Evolutionary conservation across 2,329 filamentous ascomycete genomes (phyloP).

Genomic region (Calonectria crousiana): DNA sequence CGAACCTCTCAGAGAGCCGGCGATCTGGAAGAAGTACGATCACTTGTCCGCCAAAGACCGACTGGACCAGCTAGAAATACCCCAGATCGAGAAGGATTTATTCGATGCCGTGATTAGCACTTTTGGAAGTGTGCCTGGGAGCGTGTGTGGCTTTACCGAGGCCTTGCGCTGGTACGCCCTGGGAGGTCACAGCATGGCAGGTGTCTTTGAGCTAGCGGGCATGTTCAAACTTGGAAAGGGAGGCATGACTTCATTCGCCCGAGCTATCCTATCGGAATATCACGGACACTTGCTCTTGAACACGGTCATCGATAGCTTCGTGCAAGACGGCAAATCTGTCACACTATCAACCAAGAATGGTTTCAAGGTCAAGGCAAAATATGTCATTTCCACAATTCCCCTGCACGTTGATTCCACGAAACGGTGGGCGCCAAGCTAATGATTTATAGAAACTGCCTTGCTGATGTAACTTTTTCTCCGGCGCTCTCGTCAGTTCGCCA

Average conservation of each 20-base stretch:
- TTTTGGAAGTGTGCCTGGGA: slow-evolving; percentile 24
- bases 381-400: slow-evolving; percentile 32
- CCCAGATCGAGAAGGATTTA: slow-evolving; percentile 30
- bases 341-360: slow-evolving; percentile 17
- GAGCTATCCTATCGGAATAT: slow-evolving; percentile 18
- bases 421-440: background rate
- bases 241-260: slow-evolving; percentile 32
- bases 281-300: slow-evolving; percentile 24
- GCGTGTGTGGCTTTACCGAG: slow-evolving; percentile 23
- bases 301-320: slow-evolving; percentile 8
- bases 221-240: slow-evolving; percentile 35
- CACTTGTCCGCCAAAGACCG: slow-evolving; percentile 44
- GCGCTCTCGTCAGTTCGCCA: background rate
- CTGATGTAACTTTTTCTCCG: background rate
- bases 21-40: slow-evolving; percentile 42
- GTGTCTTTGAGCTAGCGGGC: slow-evolving; percentile 23
- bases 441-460: slow-evolving; percentile 11
- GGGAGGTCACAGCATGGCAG: slow-evolving; percentile 25
- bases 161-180: slow-evolving; percentile 36
- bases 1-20: slow-evolving; percentile 44
- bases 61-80: slow-evolving; percentile 42
- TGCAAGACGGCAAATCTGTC: background rate
- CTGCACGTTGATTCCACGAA: slow-evolving; percentile 13
- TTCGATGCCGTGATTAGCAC: slow-evolving; percentile 32
- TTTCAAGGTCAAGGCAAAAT: background rate